phyloP scores from a whole-genome alignment of 1,139 yeast species.

The Geotrichum bryndzae region DNA sequence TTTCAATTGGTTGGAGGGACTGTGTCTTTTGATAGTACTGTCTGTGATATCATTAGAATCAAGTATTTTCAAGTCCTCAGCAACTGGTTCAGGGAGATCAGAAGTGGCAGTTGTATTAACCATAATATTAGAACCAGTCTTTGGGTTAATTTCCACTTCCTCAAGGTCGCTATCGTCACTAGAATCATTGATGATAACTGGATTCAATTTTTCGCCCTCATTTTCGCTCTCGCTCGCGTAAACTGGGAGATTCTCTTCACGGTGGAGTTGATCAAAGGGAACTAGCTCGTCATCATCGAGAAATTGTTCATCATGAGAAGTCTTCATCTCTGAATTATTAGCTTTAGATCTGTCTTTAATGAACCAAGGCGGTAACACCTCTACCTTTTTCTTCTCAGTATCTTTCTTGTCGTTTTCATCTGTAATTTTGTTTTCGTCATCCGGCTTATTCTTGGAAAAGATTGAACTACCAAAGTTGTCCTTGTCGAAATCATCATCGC shows the following conservation, averaged over 20 bases:
- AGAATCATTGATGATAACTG: conserved; percentile 20
- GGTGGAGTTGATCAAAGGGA: not conserved
- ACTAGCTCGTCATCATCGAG: conserved; percentile 39
- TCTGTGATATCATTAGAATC: not conserved
- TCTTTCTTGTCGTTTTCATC: not conserved
- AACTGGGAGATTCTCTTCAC: conserved; percentile 9
- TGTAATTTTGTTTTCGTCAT: not conserved
- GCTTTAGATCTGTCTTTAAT: not conserved
- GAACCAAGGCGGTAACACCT: conserved; percentile 11
- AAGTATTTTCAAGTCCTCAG: not conserved
- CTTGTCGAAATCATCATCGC: not conserved
- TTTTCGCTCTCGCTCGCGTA: conserved; percentile 21
- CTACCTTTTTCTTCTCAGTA: not conserved
- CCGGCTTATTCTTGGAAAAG: conserved; percentile 1
- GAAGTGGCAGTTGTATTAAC: not conserved
- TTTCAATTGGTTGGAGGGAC: not conserved
- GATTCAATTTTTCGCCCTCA: conserved; percentile 14
- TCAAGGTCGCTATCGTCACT: conserved; percentile 21
- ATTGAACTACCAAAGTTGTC: conserved; percentile 9
- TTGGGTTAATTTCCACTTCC: not conserved
- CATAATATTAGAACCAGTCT: not conserved
- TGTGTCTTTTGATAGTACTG: not conserved
- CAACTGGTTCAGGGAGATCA: not conserved
- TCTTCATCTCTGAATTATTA: not conserved
- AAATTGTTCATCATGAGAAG: conserved; percentile 26